Base-by-base conservation (phyloP, 2,329 filamentous ascomycete genomes). In the Verticillium dahliae region DNA sequence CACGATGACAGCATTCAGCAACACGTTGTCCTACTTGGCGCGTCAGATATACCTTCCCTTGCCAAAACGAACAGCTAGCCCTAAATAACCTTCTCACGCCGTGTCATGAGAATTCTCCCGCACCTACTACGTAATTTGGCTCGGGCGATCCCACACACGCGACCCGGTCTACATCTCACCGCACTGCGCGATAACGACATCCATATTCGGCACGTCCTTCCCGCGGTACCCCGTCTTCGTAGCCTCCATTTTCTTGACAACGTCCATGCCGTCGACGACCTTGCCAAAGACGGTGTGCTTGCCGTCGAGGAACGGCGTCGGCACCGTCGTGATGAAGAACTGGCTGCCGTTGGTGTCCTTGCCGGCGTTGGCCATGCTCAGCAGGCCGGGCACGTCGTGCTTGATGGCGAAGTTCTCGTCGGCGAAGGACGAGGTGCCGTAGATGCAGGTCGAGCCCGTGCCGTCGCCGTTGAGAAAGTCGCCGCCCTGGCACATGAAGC, bases 201-300 rank as follows among this genome's bases (percentile, higher is more conserved):
- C 93, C 72, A 94, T 79, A 67, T 90, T 90, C 3, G 94, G 95
- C 71, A 90, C 85, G 71, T 97, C 94, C 72, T 90, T 85, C 58
- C 85, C 85, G 38, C 82, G 78, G 66, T 86, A 84, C 3, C 88
- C 91, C 10, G 91, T 95, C 75, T 94, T 89, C 37, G 91, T 95
- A 64, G 90, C 89, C 80, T 98, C 94, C 76, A 99, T 90, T 85
- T 96, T 98, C 67, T 82, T 84, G 54, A 98, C 90, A 6, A 97
- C 87, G 63, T 97, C 92, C 85, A 97, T 89, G 41, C 94, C 93
- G 50, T 93, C 90, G 55, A 92, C 81, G 1, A 98, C 94, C 73
- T 90, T 89, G 58, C 95, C 95, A 69, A 98, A 98, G 18, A 98
- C 93, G 61, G 97, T 92, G 74, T 99, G 95, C 78, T 98, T 98